Conservation (phyloP, 768 basidiomycete genomes). For the Suillus plorans region DNA sequence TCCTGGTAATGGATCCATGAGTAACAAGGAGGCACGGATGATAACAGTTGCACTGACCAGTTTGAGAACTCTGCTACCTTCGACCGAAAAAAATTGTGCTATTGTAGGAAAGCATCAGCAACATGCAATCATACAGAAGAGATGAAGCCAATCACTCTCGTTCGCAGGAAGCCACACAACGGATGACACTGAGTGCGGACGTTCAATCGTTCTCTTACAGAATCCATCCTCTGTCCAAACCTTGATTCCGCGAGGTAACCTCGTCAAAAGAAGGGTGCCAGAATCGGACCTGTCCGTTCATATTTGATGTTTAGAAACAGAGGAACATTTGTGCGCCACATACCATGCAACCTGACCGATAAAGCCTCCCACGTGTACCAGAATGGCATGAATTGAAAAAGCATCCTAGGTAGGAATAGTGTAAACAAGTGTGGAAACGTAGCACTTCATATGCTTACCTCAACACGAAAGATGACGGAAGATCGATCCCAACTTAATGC, state of each 20-base stretch:
- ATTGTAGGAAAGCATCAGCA: constrained; percentile 8
- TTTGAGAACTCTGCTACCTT: constrained; percentile 46
- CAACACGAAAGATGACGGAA: constrained; percentile 48
- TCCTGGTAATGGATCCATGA: constrained; percentile 33
- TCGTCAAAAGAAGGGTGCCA: constrained; percentile 44
- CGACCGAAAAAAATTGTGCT: constrained; percentile 51
- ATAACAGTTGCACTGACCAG: constrained; percentile 32
- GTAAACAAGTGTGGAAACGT: constrained; percentile 10
- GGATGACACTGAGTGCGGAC: constrained; percentile 44
- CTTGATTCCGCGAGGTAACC: constrained; percentile 48
- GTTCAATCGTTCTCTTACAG: constrained; percentile 49
- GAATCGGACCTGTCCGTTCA: constrained; percentile 43
- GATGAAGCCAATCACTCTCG: constrained; percentile 34
- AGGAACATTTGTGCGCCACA: not conserved
- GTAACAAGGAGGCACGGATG: constrained; percentile 11
- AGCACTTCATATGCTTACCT: constrained; percentile 31
- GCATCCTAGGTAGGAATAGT: constrained; percentile 34
- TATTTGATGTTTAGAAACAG: constrained; percentile 7
- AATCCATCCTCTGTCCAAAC: constrained; percentile 58
- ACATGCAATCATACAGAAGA: constrained; percentile 8
- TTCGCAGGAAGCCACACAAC: constrained; percentile 52
- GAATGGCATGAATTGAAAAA: constrained; percentile 43
- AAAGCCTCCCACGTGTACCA: constrained; percentile 53
- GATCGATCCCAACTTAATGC: constrained; percentile 48
- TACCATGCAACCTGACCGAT: constrained; percentile 57